Evolutionary conservation across 345 rosid genomes (phyloP).

Genomic region (Aurinia saxatilis): DNA sequence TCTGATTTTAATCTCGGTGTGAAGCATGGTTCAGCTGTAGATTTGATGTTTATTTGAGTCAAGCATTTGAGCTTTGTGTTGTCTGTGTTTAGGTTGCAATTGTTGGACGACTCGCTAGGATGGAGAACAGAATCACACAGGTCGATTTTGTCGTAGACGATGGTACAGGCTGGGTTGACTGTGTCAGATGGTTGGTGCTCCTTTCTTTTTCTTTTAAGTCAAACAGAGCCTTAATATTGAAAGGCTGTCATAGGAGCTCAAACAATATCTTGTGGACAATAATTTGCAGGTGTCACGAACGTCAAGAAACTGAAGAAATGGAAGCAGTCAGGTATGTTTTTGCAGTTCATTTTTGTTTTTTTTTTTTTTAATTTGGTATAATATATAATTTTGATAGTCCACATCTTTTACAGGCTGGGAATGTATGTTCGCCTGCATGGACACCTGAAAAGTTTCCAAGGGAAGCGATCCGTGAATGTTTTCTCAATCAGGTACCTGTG

Average conservation of each 20-base stretch:
- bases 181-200: conserved; percentile 72
- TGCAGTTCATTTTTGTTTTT: not conserved
- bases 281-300: conserved; percentile 70
- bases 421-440: conserved; percentile 87
- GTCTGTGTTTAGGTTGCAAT: conserved; percentile 41
- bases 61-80: not conserved
- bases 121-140: conserved; percentile 71
- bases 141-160: conserved; percentile 66
- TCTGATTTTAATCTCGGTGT: not conserved
- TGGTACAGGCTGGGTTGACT: conserved; percentile 78
- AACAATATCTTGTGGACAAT: not conserved
- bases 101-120: conserved; percentile 57
- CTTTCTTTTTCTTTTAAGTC: not conserved
- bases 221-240: not conserved
- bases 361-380: not conserved
- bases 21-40: not conserved
- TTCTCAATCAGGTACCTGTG: conserved; percentile 63
- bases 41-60: not conserved
- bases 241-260: not conserved
- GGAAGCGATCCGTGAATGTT: conserved; percentile 58
- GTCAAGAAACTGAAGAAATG: conserved; percentile 65
- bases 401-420: conserved; percentile 48
- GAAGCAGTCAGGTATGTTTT: conserved; percentile 56
- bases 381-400: not conserved
- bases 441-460: conserved; percentile 67